phyloP scores from a whole-genome alignment of 2,329 filamentous ascomycete genomes.

The Fusarium sp. region DNA sequence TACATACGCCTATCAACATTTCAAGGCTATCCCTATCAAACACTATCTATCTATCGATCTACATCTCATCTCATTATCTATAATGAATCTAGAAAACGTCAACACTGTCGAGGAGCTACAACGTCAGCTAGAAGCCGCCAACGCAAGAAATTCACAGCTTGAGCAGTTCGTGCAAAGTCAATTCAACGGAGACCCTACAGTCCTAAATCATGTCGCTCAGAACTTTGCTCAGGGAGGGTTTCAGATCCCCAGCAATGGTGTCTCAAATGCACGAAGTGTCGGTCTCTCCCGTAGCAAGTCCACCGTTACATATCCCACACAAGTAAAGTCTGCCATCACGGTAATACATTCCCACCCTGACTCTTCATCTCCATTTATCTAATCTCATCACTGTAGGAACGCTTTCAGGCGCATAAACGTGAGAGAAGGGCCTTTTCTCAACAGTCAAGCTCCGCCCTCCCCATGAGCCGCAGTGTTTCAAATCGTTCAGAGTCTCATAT shows the following conservation, averaged over 20 bases:
- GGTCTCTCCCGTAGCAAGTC: conserved; percentile 46
- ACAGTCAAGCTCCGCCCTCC: conserved; percentile 48
- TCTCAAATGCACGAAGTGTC: conserved; percentile 36
- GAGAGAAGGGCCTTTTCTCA: conserved; percentile 46
- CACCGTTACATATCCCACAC: conserved; percentile 44
- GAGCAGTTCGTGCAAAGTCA: conserved; percentile 40
- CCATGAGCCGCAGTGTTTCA: conserved; percentile 60
- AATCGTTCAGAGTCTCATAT: conserved; percentile 54
- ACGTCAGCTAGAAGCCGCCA: conserved; percentile 41
- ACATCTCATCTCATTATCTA: conserved; percentile 5
- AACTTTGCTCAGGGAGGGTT: conserved; percentile 31
- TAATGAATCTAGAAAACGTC: conserved; percentile 42
- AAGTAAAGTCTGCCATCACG: conserved; percentile 37
- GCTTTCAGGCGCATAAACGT: conserved; percentile 32
- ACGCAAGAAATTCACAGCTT: conserved; percentile 40
- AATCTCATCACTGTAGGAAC: conserved; percentile 31
- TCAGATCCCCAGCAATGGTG: conserved; percentile 36
- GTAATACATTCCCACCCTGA: conserved; percentile 32
- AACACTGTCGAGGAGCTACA: conserved; percentile 43
- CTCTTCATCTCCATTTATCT: conserved; percentile 14
- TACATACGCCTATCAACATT: conserved; percentile 19
- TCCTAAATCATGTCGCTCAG: conserved; percentile 32
- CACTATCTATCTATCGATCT: not conserved
- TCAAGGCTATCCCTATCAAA: conserved; percentile 25
- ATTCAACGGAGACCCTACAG: conserved; percentile 33